Base-by-base conservation (phyloP, 2,329 filamentous ascomycete genomes). In the Cladophialophora carrionii region DNA sequence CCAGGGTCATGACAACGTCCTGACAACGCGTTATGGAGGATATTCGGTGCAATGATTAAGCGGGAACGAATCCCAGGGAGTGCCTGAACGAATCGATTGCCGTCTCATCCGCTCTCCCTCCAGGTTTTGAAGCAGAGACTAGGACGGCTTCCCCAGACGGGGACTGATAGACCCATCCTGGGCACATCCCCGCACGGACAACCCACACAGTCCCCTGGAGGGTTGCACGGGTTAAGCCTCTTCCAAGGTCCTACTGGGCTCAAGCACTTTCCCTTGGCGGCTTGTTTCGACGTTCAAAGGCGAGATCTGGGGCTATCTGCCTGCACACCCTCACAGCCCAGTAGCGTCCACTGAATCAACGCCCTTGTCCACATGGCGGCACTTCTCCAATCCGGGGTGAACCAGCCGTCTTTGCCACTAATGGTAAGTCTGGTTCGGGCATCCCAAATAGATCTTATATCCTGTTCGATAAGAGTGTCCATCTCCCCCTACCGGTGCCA, bases 231-330 rank as follows among this genome's bases (percentile, higher is more conserved):
- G 26, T 14, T 9, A 51, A 51, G 48, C 20, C 48, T 51, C 46
- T 51, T 51, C 37, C 37, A 43, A 43, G 37, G 24, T 14, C 17
- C 48, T 26, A 29, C 26, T 29, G 26, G 26, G 48, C 48, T 26
- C 24, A 51, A 51, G 48, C 48, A 51, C 48, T 51, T 51, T 8
- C 22, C 48, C 48, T 51, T 51, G 48, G 48, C 48, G 14, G 48
- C 48, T 51, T 51, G 48, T 51, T 51, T 51, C 7, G 48, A 51
- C 48, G 48, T 51, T 51, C 24, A 12, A 20, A 29, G 9, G 48
- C 24, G 48, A 20, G 20, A 24, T 51, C 20, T 29, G 48, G 48
- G 24, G 48, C 48, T 51, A 26, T 51, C 48, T 29, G 24, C 6
- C 4, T 43, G 37, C 37, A 43, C 37, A 43, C 37, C 37, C 37